Evolutionary conservation across 495 filamentous ascomycete genomes (phyloP).

Genomic region (Penicillium ucsense): DNA sequence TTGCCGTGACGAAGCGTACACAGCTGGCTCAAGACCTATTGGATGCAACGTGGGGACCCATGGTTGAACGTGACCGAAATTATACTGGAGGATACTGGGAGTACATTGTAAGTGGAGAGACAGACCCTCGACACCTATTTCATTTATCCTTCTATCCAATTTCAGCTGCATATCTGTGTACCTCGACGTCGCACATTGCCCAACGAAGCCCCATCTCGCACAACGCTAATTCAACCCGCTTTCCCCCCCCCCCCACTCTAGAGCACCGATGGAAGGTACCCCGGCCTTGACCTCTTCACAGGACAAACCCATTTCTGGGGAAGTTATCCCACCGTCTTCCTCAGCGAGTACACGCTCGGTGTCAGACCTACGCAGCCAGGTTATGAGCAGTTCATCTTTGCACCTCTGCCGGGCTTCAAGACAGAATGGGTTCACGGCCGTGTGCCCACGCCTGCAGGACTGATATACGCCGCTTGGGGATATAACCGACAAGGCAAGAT

Average conservation of each 20-base stretch:
- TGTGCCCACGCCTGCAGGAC: background rate
- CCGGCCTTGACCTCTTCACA: constrained; percentile 1
- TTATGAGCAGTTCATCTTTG: background rate
- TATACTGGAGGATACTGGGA: constrained; percentile 5
- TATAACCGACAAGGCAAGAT: background rate
- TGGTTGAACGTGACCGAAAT: constrained; percentile 1
- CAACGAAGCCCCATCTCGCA: background rate
- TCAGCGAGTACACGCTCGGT: constrained; percentile 1
- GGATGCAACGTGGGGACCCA: constrained; percentile 2
- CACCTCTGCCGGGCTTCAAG: background rate
- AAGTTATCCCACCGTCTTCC: constrained; percentile 3
- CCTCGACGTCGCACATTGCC: background rate
- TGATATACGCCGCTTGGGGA: background rate
- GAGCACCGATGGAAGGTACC: constrained; percentile 3
- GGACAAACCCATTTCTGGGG: constrained; percentile 3
- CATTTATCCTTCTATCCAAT: too few species aligned
- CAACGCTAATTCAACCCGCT: too few species aligned
- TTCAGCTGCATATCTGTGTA: too few species aligned
- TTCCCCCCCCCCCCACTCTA: background rate
- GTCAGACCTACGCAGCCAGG: background rate
- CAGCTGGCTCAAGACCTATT: background rate
- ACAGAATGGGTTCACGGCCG: constrained; percentile 4
- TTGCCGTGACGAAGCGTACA: background rate
- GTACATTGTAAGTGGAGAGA: constrained; percentile 1
- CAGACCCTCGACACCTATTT: too few species aligned